These are phyloP conservation scores for Phytophthora hibernalis DNA, from an alignment of 352 stramenopile species.

Conservation along the genomic window DNA sequence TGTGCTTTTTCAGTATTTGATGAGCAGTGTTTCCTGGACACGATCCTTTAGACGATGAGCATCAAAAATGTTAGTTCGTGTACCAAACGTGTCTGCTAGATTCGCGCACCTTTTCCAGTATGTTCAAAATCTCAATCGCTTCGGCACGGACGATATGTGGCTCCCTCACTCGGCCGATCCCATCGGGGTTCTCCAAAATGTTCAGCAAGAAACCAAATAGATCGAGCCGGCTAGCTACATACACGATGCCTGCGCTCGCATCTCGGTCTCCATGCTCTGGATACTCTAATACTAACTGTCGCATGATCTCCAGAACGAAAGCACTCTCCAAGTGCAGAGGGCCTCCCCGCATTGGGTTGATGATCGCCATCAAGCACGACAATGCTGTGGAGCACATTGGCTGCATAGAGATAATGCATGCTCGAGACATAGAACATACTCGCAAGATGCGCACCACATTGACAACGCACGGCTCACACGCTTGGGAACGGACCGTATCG, in stretches of 20 bases:
- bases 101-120: constrained; percentile 70
- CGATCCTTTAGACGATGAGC: constrained; percentile 46
- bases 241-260: constrained; percentile 72
- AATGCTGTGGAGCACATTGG: constrained; percentile 62
- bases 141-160: constrained; percentile 66
- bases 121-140: constrained; percentile 82
- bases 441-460: constrained; percentile 74
- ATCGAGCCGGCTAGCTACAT: constrained; percentile 68
- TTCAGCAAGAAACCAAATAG: constrained; percentile 80
- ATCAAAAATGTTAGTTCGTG: background rate
- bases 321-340: constrained; percentile 71
- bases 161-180: constrained; percentile 67
- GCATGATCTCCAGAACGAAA: constrained; percentile 79
- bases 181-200: constrained; percentile 69
- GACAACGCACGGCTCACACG: constrained; percentile 67
- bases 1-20: constrained; percentile 88
- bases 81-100: background rate
- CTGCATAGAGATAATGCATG: constrained; percentile 66
- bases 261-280: constrained; percentile 72
- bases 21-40: constrained; percentile 74
- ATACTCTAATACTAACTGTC: constrained; percentile 72
- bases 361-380: constrained; percentile 59
- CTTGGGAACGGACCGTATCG: constrained; percentile 67
- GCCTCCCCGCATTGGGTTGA: constrained; percentile 56
- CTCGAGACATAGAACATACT: constrained; percentile 63